Evolutionary conservation across 148 eudicot genomes (phyloP), one percentile per base, ranked within the genome.

Genomic region (Dysphania ambrosioides): DNA sequence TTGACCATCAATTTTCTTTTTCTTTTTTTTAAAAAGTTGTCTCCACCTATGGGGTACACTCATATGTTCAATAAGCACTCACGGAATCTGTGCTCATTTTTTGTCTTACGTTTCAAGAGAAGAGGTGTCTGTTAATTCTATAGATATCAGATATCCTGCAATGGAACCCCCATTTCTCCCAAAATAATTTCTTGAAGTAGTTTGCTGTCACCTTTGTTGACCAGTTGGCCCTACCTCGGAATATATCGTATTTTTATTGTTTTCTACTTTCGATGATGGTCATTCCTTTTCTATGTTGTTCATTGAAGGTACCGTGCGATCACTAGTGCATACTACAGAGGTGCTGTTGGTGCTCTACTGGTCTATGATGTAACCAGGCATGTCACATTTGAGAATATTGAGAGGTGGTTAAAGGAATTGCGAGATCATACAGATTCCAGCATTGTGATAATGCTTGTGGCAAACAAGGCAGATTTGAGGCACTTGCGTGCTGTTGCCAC

Each of bases 261-360:
- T 68, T 4, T 21, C 35, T 68, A 44, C 15, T 6, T 23, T 35
- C 27, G 24, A 36, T 16, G 4, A 47, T 62, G 32, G 0, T 73
- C 26, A 41, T 42, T 75, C 36, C 15, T 27, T 23, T 71, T 67
- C 13, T 49, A 38, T 75, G 74, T 40, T 53, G 47, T 34, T 64
- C 27, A 56, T n/a, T 66, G 35, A 66, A 85, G 87, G 72, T 85
- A 85, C 75, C 86, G 86, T 71, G 86, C 88, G 38, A 83, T 86
- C 75, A 86, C 86, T 29, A 86, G 88, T 59, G 88, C 88, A 56
- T 86, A 83, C 76, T 86, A 86, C 75, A 82, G 86, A 67, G 88
- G 86, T 49, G 88, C 85, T 19, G 86, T 86, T 44, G 88, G 85
- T 68, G 88, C 88, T 29, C 60, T 86, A 63, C 78, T 86, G 29